Base-by-base conservation (phyloP, 768 basidiomycete genomes). In the Suillus weaverae region DNA sequence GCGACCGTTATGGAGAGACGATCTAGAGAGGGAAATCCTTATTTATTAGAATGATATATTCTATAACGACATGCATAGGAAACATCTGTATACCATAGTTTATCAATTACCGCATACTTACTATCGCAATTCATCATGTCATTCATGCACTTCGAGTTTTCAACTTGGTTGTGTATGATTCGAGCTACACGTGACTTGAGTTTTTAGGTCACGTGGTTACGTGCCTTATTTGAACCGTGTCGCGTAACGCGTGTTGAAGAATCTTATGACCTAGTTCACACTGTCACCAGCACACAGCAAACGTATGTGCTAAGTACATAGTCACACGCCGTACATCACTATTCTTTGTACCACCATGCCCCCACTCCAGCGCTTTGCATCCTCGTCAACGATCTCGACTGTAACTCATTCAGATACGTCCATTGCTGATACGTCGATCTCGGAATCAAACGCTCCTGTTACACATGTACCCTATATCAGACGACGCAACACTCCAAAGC, bases 401-500 rank as follows among this genome's bases (percentile, higher is more conserved):
- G n/a, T 50, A 8, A 60, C 66, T 14, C 39, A 43, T 11, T 48
- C 68, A 62, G 20, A 35, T 30, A 5, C 54, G n/a, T 20, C 48
- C 26, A 30, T 46, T n/a, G 39, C 61, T 16, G 46, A 55, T 11
- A 38, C 43, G 4, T 43, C 66, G 2, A 48, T 62, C 13, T 60
- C 65, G 5, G 5, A 30, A 30, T 20, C 57, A 30, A 59, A 32
- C 11, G 3, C 57, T n/a, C 26, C 11, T 59, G 39, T n/a, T 41
- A 26, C 18, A 59, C 63, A 68, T 61, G 71, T 77, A 36, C 74
- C 74, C 20, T 75, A 78, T 62, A 33, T 62, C 50, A 71, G 76
- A 63, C 71, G 76, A 3, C 72, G 75, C 10, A 77, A 74, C 67
- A 71, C 73, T 5, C 72, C 70, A 2, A 70, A 75, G 5, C 81